Percentiles rank a stretch among this genome's conserved stretches.
These are phyloP conservation scores for Yamagishiella unicocca DNA, from an alignment of 139 green algal species.

Conservation along the genomic window DNA sequence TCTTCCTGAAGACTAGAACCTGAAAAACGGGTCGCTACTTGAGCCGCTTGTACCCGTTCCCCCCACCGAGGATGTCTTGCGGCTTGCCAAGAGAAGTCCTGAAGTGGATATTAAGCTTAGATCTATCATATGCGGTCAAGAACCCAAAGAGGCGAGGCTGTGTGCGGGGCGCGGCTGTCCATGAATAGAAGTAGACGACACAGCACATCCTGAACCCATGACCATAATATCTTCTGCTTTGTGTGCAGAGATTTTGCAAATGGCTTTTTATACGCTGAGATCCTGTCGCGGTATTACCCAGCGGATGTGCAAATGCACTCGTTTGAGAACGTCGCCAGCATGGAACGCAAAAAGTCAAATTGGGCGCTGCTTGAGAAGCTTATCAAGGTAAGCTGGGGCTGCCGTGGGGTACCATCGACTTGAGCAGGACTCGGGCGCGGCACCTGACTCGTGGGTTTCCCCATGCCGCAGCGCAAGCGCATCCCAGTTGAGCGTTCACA, in stretches of 20 bases:
- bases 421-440: not conserved
- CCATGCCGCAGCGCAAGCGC: constrained; percentile 55
- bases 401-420: not conserved
- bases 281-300: constrained; percentile 79
- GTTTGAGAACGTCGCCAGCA: constrained; percentile 79
- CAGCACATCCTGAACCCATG: too few relatives aligned
- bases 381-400: constrained; percentile 67
- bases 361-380: constrained; percentile 78
- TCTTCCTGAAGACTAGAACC: too few relatives aligned
- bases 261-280: constrained; percentile 79
- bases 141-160: constrained; percentile 62
- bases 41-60: not conserved
- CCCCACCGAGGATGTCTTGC: constrained; percentile 8
- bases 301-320: constrained; percentile 79
- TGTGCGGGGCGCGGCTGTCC: not conserved
- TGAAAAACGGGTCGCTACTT: constrained; percentile 18
- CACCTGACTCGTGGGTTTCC: not conserved
- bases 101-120: constrained; percentile 73
- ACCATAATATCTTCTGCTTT: too few relatives aligned
- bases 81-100: constrained; percentile 59
- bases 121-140: constrained; percentile 72
- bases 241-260: constrained; percentile 70
- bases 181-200: too few relatives aligned
- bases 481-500: constrained; percentile 65
- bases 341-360: constrained; percentile 76